A percentile compares a stretch with the other conserved stretches of the same genome.
Conservation (phyloP, 768 basidiomycete genomes). For the Rhodotorula graminis region DNA sequence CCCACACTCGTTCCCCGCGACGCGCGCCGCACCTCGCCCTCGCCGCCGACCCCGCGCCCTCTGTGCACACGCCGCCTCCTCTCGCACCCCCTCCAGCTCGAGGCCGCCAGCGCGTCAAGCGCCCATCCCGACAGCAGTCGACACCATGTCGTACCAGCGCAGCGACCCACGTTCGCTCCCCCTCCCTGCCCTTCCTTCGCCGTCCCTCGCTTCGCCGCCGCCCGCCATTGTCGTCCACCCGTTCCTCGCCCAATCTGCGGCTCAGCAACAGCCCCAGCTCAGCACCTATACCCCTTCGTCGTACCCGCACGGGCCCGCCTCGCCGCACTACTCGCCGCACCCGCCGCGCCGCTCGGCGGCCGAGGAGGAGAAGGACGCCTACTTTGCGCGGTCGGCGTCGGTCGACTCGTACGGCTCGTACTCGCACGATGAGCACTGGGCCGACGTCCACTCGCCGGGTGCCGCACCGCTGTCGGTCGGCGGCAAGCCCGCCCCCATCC, state of each 20-base stretch:
- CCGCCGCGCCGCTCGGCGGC: slow-evolving; percentile 6
- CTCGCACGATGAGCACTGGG: not conserved
- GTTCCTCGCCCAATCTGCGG: too few relatives aligned
- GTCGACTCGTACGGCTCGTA: not conserved
- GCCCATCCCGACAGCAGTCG: too few relatives aligned
- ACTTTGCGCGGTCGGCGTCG: not conserved
- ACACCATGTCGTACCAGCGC: not conserved
- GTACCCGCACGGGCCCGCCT: too few relatives aligned
- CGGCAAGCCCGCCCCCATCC: not conserved
- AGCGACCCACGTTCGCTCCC: not conserved
- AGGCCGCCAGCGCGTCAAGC: too few relatives aligned
- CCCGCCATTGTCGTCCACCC: not conserved
- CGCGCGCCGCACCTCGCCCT: not conserved
- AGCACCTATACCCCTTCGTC: not conserved
- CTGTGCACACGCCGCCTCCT: too few relatives aligned
- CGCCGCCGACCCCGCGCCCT: too few relatives aligned
- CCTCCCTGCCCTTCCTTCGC: not conserved
- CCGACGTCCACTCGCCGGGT: not conserved
- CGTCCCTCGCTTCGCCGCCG: not conserved
- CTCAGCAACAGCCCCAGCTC: not conserved
- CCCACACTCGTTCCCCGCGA: not conserved
- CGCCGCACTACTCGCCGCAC: not conserved
- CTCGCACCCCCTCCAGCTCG: too few relatives aligned
- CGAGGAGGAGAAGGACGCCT: slow-evolving; percentile 24
- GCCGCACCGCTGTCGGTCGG: not conserved